Percentiles rank a stretch among this genome's conserved stretches.
Conservation (phyloP, 176 grass and related monocot species). For the Aegilops umbellulata region DNA sequence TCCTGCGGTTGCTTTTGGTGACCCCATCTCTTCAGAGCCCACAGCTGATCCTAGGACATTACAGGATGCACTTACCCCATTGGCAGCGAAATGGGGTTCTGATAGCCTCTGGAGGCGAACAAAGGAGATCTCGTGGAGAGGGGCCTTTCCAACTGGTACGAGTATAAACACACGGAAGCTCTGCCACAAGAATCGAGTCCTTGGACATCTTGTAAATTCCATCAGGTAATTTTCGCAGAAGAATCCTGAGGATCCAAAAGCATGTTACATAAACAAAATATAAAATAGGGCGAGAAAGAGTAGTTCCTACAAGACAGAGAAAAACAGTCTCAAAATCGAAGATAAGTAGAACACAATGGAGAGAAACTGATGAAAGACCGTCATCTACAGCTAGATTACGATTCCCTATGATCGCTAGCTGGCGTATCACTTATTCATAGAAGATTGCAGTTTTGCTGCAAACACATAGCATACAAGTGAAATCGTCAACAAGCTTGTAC, state of each 20-base stretch:
- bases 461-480: constrained; percentile 6
- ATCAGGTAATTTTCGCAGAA: constrained; percentile 75
- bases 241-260: constrained; percentile 57
- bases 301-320: neutral
- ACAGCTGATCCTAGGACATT: constrained; percentile 26
- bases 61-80: constrained; percentile 18
- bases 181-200: constrained; percentile 70
- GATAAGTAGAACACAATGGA: neutral
- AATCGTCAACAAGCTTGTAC: constrained; percentile 39
- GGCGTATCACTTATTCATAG: neutral
- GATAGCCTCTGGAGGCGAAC: constrained; percentile 62
- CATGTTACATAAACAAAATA: constrained; percentile 32
- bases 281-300: constrained; percentile 9
- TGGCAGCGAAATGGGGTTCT: constrained; percentile 58
- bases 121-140: constrained; percentile 68
- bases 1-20: constrained; percentile 1
- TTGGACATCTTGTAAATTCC: constrained; percentile 79
- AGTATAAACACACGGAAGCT: constrained; percentile 67
- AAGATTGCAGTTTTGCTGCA: neutral
- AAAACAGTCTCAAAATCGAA: neutral
- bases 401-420: neutral
- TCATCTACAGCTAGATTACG: constrained; percentile 17
- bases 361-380: neutral
- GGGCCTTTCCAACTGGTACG: constrained; percentile 77
- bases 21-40: constrained; percentile 13